phyloP scores from a whole-genome alignment of 2,329 filamentous ascomycete genomes.

The Sporothrix brunneoviolacea region DNA sequence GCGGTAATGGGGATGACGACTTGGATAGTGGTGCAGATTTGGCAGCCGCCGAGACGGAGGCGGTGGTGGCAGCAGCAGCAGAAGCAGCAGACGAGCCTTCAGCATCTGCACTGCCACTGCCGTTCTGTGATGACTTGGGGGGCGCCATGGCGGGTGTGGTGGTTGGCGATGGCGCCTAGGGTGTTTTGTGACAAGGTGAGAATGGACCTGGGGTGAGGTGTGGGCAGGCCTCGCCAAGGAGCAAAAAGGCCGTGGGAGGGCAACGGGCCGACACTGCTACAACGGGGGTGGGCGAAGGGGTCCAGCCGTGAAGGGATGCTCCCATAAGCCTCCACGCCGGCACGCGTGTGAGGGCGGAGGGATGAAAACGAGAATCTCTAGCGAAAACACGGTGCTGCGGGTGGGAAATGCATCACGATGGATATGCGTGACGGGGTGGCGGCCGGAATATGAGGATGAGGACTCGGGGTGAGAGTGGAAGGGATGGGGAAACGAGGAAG shows the following conservation, averaged over 20 bases:
- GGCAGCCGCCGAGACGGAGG: conserved; percentile 5
- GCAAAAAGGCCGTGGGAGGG: background rate
- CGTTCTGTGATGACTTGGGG: conserved; percentile 13
- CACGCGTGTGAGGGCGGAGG: background rate
- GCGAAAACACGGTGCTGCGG: background rate
- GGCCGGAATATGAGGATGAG: background rate
- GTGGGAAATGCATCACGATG: conserved; percentile 8
- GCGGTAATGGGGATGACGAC: conserved; percentile 6
- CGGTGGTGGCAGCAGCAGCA: background rate
- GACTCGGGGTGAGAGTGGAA: background rate
- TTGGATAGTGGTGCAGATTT: conserved; percentile 5
- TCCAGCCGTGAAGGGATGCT: background rate
- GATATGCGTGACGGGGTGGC: background rate
- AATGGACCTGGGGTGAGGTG: background rate
- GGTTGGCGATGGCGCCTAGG: conserved; percentile 8
- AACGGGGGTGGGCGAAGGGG: background rate
- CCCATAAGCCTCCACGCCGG: background rate
- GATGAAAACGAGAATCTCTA: background rate
- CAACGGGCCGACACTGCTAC: conserved; percentile 9
- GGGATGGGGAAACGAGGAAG: background rate
- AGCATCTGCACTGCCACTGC: conserved; percentile 4
- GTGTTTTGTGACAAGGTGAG: background rate
- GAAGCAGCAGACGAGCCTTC: conserved; percentile 1
- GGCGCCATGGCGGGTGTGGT: conserved; percentile 14
- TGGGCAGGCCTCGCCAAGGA: no score